phyloP scores from a whole-genome alignment of 148 eudicot species.

The Silene latifolia region DNA sequence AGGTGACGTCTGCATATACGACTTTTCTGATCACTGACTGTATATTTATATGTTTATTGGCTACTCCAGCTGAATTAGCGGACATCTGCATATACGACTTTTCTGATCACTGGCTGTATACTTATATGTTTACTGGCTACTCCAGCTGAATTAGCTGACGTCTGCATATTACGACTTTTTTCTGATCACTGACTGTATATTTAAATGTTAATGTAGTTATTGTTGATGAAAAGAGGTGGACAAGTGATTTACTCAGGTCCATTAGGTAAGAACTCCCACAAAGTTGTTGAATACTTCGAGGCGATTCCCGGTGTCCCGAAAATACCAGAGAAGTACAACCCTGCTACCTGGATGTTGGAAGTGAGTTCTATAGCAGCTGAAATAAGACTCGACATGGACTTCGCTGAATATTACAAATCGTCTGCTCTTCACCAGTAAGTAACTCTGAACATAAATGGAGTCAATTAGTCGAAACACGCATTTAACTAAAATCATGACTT shows the following conservation, averaged over 20 bases:
- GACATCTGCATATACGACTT: too few species aligned
- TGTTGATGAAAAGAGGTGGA: conserved; percentile 80
- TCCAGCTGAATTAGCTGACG: too few species aligned
- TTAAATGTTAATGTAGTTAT: conserved; percentile 31
- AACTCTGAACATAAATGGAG: background rate
- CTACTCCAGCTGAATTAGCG: too few species aligned
- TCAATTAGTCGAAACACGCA: too few species aligned
- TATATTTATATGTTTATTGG: too few species aligned
- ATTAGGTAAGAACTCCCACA: conserved; percentile 53
- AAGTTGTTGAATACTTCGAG: conserved; percentile 72
- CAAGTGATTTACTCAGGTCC: conserved; percentile 72
- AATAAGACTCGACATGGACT: conserved; percentile 56
- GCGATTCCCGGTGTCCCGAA: conserved; percentile 56
- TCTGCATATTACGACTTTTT: too few species aligned
- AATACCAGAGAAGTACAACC: conserved; percentile 61
- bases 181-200: too few species aligned
- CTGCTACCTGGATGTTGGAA: conserved; percentile 87
- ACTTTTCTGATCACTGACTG: too few species aligned
- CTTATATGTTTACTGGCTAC: too few species aligned
- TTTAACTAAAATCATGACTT: too few species aligned
- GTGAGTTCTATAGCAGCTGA: conserved; percentile 67
- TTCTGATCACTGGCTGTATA: too few species aligned
- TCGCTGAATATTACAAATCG: conserved; percentile 55
- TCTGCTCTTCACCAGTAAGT: conserved; percentile 61
- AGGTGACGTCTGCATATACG: too few species aligned